A percentile compares a stretch with the other conserved stretches of the same genome.
phyloP scores from a whole-genome alignment of 371 early-diverging fungal species.

The Saksenaea oblongispora region DNA sequence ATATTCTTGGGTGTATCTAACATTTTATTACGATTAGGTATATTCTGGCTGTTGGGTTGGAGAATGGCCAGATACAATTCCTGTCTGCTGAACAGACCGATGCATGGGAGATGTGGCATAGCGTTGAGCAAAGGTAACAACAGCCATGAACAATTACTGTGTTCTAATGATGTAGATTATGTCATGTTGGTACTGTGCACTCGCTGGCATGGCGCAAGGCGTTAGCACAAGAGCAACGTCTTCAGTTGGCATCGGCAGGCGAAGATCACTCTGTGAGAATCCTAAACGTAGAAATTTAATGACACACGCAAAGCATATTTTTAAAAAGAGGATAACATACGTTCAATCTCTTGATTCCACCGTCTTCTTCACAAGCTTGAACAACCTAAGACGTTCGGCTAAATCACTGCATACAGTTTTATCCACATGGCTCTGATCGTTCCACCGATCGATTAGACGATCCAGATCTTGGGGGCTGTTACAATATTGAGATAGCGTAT shows the following conservation, averaged over 20 bases:
- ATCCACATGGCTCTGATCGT: neutral
- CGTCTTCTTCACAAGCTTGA: slow-evolving; percentile 5
- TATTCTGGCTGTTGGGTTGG: slow-evolving; percentile 81
- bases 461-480: neutral
- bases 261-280: slow-evolving; percentile 78
- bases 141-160: neutral
- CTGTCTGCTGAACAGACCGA: slow-evolving; percentile 31
- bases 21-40: slow-evolving; percentile 48
- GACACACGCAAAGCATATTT: neutral
- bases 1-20: slow-evolving; percentile 3
- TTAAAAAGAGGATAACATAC: neutral
- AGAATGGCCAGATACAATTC: slow-evolving; percentile 74
- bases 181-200: slow-evolving; percentile 67
- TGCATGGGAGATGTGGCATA: slow-evolving; percentile 45
- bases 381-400: slow-evolving; percentile 12
- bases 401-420: neutral
- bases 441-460: neutral
- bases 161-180: slow-evolving; percentile 33
- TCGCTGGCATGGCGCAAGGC: slow-evolving; percentile 65
- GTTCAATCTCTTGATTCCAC: slow-evolving; percentile 10
- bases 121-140: slow-evolving; percentile 51
- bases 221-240: slow-evolving; percentile 9
- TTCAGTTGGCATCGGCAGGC: slow-evolving; percentile 72
- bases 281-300: slow-evolving; percentile 48
- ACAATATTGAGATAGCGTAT: neutral